phyloP scores from a whole-genome alignment of 768 basidiomycete species.

The Termitomyces sp. region DNA sequence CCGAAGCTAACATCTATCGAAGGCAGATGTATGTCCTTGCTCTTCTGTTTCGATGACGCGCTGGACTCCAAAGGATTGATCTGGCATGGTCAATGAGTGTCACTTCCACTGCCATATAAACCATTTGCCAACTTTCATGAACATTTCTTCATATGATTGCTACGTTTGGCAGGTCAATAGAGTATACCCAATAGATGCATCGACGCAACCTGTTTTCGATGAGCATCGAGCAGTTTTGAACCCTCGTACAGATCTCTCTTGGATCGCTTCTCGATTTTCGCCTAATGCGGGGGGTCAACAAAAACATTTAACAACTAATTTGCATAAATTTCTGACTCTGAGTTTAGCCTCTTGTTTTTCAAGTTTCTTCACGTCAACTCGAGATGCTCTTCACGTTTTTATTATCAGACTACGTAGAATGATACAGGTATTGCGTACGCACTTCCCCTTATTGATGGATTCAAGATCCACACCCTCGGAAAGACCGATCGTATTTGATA shows the following conservation, averaged over 20 bases:
- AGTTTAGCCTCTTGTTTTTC: slow-evolving; percentile 98
- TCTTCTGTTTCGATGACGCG: slow-evolving; percentile 82
- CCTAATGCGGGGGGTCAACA: slow-evolving; percentile 38
- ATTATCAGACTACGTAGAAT: slow-evolving; percentile 15
- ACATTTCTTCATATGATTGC: slow-evolving; percentile 99
- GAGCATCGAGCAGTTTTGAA: slow-evolving; percentile 89
- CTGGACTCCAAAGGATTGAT: slow-evolving; percentile 91
- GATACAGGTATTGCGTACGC: slow-evolving; percentile 22
- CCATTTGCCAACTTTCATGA: slow-evolving; percentile 72
- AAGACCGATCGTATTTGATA: slow-evolving; percentile 78
- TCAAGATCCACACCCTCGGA: slow-evolving; percentile 85
- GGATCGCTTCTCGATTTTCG: slow-evolving; percentile 96
- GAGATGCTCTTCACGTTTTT: slow-evolving; percentile 60
- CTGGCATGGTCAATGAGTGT: slow-evolving; percentile 29
- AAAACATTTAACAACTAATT: neutral
- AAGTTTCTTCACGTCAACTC: slow-evolving; percentile 92
- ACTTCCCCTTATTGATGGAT: slow-evolving; percentile 95
- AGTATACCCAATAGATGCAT: neutral
- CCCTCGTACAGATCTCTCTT: slow-evolving; percentile 92
- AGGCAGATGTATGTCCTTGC: slow-evolving; percentile 93
- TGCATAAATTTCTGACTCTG: slow-evolving; percentile 43
- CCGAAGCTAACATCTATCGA: slow-evolving; percentile 96
- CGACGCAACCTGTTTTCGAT: slow-evolving; percentile 74
- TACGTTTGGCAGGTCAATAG: slow-evolving; percentile 28
- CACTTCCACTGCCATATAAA: neutral